Evolutionary conservation across 352 stramenopile species (phyloP).

Genomic region (Phytophthora fragariaefolia): DNA sequence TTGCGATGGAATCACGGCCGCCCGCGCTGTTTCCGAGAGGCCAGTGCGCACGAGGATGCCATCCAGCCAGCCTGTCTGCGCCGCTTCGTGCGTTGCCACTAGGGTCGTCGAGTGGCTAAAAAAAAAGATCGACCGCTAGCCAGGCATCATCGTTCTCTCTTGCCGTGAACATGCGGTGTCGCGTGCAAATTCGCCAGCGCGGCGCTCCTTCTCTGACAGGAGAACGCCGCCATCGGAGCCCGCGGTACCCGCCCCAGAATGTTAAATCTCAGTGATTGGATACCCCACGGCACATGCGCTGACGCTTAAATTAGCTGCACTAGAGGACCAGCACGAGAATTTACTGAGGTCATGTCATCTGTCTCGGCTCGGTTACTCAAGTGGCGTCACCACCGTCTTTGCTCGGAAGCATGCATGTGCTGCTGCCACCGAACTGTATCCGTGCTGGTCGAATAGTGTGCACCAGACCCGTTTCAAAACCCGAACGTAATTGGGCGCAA

Average conservation of each 20-base stretch:
- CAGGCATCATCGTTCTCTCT: conserved; percentile 18
- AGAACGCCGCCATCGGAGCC: conserved; percentile 3
- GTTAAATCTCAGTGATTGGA: conserved; percentile 29
- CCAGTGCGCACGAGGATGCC: neutral
- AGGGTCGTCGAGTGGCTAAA: neutral
- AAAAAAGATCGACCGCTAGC: neutral
- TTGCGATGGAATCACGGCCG: conserved; percentile 7
- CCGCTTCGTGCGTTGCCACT: neutral
- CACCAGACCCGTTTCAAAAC: conserved; percentile 20
- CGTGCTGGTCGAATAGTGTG: conserved; percentile 25
- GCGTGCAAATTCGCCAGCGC: neutral
- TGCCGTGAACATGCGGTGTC: conserved; percentile 23
- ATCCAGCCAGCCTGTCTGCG: neutral
- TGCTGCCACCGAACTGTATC: conserved; percentile 26
- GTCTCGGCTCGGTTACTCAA: neutral
- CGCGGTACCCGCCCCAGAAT: conserved; percentile 4
- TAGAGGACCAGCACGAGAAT: conserved; percentile 6
- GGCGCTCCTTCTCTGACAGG: conserved; percentile 17
- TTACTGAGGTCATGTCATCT: neutral
- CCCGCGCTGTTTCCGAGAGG: neutral
- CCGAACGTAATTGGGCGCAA: conserved; percentile 13
- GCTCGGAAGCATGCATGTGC: neutral
- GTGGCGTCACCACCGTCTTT: conserved; percentile 8
- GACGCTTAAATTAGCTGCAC: conserved; percentile 6
- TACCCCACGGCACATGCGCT: conserved; percentile 8